Conservation (phyloP, 2,329 filamentous ascomycete genomes). For the Scopulariopsis brevicaulis region DNA sequence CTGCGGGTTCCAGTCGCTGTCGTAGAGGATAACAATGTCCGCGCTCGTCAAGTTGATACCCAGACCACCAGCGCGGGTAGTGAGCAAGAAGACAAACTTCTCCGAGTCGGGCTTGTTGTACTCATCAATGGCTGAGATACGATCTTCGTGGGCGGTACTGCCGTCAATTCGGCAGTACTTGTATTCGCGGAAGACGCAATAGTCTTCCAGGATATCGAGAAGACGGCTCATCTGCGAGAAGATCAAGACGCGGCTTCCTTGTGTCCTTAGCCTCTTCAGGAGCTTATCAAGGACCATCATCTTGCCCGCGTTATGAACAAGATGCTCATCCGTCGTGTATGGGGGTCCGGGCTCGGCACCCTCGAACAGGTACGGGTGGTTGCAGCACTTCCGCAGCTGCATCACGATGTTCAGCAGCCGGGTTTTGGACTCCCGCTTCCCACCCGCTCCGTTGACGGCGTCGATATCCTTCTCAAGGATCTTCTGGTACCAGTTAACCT, state of each 20-base stretch:
- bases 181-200: constrained; percentile 90
- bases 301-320: constrained; percentile 88
- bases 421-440: constrained; percentile 96
- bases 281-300: constrained; percentile 96
- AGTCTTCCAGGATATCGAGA: constrained; percentile 93
- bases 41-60: constrained; percentile 94
- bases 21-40: constrained; percentile 92
- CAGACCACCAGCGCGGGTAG: constrained; percentile 86
- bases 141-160: constrained; percentile 91
- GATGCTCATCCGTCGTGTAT: constrained; percentile 95
- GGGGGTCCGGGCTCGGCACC: constrained; percentile 94
- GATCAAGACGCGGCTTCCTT: constrained; percentile 92
- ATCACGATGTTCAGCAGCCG: constrained; percentile 96
- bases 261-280: constrained; percentile 66
- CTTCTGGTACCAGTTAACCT: constrained; percentile 98
- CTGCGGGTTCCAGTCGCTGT: constrained; percentile 98
- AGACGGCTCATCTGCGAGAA: constrained; percentile 99
- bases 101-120: constrained; percentile 96
- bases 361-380: constrained; percentile 96
- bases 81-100: constrained; percentile 92
- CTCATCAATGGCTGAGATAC: constrained; percentile 93
- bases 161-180: constrained; percentile 97
- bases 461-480: constrained; percentile 99
- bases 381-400: constrained; percentile 98
- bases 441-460: constrained; percentile 90